A percentile compares a stretch with the other conserved stretches of the same genome.
Evolutionary conservation across 2,329 filamentous ascomycete species (phyloP).

Genomic region (Verticillium zaregamsianum): DNA sequence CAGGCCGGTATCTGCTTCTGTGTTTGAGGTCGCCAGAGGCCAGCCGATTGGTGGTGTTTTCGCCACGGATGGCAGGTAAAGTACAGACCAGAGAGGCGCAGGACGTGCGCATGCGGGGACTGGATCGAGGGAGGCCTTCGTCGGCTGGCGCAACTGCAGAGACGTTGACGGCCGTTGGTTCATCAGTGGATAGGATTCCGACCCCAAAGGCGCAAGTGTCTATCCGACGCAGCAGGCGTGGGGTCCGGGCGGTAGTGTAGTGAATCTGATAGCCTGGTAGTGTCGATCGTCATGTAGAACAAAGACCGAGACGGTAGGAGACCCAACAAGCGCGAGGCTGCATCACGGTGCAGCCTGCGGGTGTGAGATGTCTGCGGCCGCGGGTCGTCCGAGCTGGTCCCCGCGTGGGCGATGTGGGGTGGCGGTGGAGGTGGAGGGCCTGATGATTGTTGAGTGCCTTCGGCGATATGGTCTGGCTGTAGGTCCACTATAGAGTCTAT

Average conservation of each 20-base stretch:
- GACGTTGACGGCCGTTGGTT: neutral
- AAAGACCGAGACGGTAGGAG: constrained; percentile 2
- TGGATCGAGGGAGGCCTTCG: neutral
- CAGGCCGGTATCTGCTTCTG: neutral
- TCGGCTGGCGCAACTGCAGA: neutral
- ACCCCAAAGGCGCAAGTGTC: neutral
- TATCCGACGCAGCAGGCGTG: constrained; percentile 8
- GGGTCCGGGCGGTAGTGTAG: constrained; percentile 8
- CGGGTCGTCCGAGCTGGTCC: constrained; percentile 4
- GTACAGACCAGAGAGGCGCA: neutral
- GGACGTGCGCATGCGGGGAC: neutral
- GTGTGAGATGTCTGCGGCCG: constrained; percentile 5
- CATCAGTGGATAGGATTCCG: neutral
- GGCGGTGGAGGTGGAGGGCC: constrained; percentile 2
- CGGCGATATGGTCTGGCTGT: too few species aligned
- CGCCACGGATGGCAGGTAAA: neutral
- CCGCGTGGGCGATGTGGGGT: neutral
- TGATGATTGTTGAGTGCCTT: neutral
- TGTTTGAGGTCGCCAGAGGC: too few species aligned
- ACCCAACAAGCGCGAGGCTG: constrained; percentile 5
- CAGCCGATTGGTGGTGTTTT: neutral
- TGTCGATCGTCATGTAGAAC: constrained; percentile 5
- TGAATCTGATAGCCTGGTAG: neutral
- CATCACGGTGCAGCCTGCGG: constrained; percentile 3
- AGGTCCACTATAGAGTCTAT: neutral